Evolutionary conservation across 148 eudicot species (phyloP).

Genomic region (Silene conica): DNA sequence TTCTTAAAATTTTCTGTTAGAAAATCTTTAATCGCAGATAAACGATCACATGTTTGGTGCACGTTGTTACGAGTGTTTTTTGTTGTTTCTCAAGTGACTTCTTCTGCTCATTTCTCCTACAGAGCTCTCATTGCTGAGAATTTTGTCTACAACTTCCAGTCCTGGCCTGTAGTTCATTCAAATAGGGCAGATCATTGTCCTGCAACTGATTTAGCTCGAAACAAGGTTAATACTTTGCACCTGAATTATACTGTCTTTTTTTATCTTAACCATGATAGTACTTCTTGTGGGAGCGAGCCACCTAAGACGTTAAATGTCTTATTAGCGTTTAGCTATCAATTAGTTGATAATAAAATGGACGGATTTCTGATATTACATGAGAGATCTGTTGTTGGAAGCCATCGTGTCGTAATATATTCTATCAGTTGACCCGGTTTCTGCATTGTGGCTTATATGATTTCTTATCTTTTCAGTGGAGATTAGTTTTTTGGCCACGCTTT

Average conservation of each 20-base stretch:
- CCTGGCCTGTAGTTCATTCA: slow-evolving; percentile 32
- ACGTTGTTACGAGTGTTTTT: background rate
- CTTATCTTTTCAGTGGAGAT: no score
- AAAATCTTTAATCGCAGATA: background rate
- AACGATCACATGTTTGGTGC: background rate
- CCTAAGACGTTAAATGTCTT: background rate
- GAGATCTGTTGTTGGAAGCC: no score
- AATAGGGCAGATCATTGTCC: slow-evolving; percentile 27
- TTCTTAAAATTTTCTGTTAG: background rate
- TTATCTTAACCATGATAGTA: background rate
- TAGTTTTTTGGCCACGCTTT: no score
- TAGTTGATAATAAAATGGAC: no score
- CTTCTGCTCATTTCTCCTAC: slow-evolving; percentile 12
- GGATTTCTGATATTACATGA: no score
- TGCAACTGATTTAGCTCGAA: slow-evolving; percentile 25
- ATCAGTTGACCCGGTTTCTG: no score
- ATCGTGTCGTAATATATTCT: no score
- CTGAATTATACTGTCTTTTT: background rate
- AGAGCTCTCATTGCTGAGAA: slow-evolving; percentile 59
- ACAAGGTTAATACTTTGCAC: slow-evolving; percentile 32
- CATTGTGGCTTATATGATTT: no score
- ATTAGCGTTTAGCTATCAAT: no score
- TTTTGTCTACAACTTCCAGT: slow-evolving; percentile 33
- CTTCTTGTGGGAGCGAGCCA: background rate
- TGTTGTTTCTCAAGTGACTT: no score